phyloP scores from a whole-genome alignment of 768 basidiomycete genomes.

The Phylloporus rhodoxanthus region DNA sequence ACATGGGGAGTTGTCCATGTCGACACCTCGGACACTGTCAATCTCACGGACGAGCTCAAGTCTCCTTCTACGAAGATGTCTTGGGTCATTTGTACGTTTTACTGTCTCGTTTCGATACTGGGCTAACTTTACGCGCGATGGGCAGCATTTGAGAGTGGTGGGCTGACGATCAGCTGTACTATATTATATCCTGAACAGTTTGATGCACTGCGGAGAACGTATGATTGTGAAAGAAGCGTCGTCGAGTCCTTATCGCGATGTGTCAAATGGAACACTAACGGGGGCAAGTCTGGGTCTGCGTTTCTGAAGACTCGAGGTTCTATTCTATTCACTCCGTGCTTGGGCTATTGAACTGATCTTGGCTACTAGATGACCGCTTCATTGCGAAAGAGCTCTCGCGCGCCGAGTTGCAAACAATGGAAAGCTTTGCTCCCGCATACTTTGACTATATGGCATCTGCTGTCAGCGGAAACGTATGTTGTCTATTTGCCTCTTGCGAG shows the following conservation, averaged over 20 bases:
- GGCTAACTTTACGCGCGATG: constrained; percentile 5
- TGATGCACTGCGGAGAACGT: constrained; percentile 85
- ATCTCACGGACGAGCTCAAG: constrained; percentile 72
- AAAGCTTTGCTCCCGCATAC: constrained; percentile 94
- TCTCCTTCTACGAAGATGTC: constrained; percentile 74
- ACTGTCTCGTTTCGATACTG: not conserved
- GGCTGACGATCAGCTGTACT: constrained; percentile 86
- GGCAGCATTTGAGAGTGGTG: constrained; percentile 84
- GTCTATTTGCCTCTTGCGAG: not conserved
- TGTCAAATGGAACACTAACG: constrained; percentile 91
- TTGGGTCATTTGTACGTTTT: constrained; percentile 69
- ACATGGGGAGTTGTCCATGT: constrained; percentile 92
- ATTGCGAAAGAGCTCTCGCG: constrained; percentile 95
- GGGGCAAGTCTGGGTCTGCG: constrained; percentile 94
- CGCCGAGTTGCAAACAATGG: constrained; percentile 89
- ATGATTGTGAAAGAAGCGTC: constrained; percentile 91
- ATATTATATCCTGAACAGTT: constrained; percentile 97
- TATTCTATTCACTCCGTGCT: constrained; percentile 10
- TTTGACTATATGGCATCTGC: constrained; percentile 99
- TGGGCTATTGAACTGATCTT: not conserved
- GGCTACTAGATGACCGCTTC: constrained; percentile 82
- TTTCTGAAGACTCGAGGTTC: constrained; percentile 92
- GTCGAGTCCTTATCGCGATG: constrained; percentile 91
- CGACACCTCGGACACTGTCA: constrained; percentile 56
- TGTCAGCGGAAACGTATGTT: constrained; percentile 70